phyloP scores from a whole-genome alignment of 108 stramenopile genomes.

The Cyclotella cryptica region DNA sequence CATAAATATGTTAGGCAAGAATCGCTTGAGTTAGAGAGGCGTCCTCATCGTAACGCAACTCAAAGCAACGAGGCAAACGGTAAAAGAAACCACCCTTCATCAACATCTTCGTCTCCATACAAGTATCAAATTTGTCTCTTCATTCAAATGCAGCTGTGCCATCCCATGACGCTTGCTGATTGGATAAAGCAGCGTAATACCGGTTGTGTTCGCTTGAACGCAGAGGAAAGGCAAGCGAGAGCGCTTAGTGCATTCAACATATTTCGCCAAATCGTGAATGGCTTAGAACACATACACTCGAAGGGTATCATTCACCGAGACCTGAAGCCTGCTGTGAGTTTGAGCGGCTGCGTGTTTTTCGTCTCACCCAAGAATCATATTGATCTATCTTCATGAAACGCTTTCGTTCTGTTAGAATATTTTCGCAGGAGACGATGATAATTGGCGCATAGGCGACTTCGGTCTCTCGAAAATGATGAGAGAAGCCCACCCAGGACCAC shows the following conservation, averaged over 20 bases:
- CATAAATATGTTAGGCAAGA: conserved; percentile 16
- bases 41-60: not conserved
- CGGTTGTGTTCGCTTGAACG: conserved; percentile 36
- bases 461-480: conserved; percentile 78
- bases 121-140: conserved; percentile 88
- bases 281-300: conserved; percentile 79
- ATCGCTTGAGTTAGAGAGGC: conserved; percentile 34
- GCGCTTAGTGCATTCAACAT: conserved; percentile 58
- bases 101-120: conserved; percentile 38
- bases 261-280: conserved; percentile 77
- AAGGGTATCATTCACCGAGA: conserved; percentile 90
- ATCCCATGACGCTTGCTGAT: conserved; percentile 81
- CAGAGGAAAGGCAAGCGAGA: conserved; percentile 51
- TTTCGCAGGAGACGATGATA: conserved; percentile 67
- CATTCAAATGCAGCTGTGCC: conserved; percentile 95
- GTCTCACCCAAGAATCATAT: not conserved
- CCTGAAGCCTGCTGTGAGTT: conserved; percentile 78
- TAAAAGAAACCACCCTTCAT: not conserved
- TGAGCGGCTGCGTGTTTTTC: not conserved
- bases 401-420: conserved; percentile 53
- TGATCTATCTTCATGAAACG: not conserved
- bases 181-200: conserved; percentile 85
- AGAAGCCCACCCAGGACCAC: conserved; percentile 12
- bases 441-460: conserved; percentile 96
- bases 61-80: not conserved